A percentile compares a stretch with the other conserved stretches of the same genome.
Evolutionary conservation across 371 early-diverging fungal species (phyloP).

Genomic region (Mucor piriformis): DNA sequence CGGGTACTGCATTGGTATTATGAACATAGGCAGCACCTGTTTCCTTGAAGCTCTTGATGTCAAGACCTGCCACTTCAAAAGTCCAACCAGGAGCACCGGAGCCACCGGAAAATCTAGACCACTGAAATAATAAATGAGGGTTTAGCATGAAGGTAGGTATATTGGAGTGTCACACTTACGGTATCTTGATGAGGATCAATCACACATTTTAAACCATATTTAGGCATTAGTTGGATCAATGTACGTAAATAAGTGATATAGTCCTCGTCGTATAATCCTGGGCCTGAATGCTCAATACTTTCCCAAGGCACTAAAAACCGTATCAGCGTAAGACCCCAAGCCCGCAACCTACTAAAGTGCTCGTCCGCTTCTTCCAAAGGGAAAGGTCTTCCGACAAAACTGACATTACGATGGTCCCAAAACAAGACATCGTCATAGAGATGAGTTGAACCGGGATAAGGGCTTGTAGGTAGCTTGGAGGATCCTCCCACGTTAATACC

Average conservation of each 20-base stretch:
- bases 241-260: constrained; percentile 76
- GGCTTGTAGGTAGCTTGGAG: constrained; percentile 63
- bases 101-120: constrained; percentile 73
- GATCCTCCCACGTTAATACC: constrained; percentile 73
- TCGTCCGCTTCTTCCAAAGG: constrained; percentile 74
- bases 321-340: constrained; percentile 83
- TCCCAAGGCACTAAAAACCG: constrained; percentile 84
- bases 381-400: constrained; percentile 77
- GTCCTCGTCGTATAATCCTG: constrained; percentile 80
- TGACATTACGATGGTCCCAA: constrained; percentile 66
- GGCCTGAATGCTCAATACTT: constrained; percentile 71
- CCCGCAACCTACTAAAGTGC: constrained; percentile 71
- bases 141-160: too few species aligned
- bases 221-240: constrained; percentile 63
- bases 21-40: constrained; percentile 82
- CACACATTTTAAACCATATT: constrained; percentile 78
- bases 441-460: constrained; percentile 57
- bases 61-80: constrained; percentile 70
- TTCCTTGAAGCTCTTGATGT: constrained; percentile 68
- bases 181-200: constrained; percentile 81
- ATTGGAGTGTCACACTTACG: too few species aligned
- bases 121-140: constrained; percentile 38
- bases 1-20: constrained; percentile 65
- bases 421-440: constrained; percentile 55
- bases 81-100: constrained; percentile 78